Conservation (phyloP, 2,329 filamentous ascomycete genomes). For the Sporothrix inflata region DNA sequence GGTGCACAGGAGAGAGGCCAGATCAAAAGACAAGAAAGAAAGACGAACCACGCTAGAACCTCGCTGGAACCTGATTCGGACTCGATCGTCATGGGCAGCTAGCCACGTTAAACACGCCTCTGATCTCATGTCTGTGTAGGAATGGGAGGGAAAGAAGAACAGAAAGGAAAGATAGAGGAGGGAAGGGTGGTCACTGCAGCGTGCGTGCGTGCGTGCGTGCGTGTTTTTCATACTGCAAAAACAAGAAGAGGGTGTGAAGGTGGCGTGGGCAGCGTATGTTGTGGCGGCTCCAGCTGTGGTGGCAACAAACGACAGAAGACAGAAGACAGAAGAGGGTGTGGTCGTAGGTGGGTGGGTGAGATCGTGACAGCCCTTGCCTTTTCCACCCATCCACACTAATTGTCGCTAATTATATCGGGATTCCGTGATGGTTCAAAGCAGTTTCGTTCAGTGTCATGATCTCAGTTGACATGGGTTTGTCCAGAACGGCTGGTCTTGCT, state of each 20-base stretch:
- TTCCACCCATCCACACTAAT: not conserved
- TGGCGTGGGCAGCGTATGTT: not conserved
- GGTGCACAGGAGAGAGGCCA: not conserved
- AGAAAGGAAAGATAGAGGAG: not conserved
- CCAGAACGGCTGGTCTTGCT: not conserved
- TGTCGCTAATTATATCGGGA: too few species aligned
- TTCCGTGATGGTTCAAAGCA: too few species aligned
- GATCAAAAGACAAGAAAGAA: too few species aligned
- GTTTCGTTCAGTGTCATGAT: not conserved
- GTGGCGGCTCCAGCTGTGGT: not conserved
- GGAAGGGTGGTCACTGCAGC: not conserved
- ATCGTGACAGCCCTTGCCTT: not conserved
- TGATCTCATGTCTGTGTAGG: not conserved
- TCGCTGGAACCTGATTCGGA: not conserved
- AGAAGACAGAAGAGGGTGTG: not conserved
- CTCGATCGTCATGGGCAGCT: not conserved
- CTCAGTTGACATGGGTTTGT: not conserved
- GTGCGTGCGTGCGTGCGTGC: not conserved
- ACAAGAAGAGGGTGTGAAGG: constrained; percentile 9
- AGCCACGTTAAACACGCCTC: not conserved
- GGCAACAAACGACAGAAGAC: not conserved
- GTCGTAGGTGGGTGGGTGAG: not conserved
- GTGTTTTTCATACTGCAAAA: not conserved
- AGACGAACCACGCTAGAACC: not conserved
- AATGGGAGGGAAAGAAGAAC: not conserved